These are phyloP conservation scores for Hypoxylon sp. DNA, from an alignment of 2,329 filamentous ascomycete genomes.

Conservation along the genomic window DNA sequence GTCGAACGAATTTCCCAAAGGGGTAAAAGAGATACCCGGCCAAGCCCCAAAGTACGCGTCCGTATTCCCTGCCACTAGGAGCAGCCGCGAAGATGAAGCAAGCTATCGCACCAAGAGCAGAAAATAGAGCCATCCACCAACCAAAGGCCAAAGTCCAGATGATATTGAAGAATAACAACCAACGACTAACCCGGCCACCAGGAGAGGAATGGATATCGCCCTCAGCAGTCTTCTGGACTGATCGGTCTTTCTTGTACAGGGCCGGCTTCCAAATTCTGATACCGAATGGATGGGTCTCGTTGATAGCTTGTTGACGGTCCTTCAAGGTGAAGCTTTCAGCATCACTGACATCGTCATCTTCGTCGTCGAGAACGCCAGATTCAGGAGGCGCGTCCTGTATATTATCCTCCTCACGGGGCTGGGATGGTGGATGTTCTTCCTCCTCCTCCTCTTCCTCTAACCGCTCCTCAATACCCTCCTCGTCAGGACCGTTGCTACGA, in stretches of 20 bases:
- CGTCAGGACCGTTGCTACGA: constrained; percentile 48
- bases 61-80: constrained; percentile 86
- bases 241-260: constrained; percentile 96
- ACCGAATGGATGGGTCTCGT: constrained; percentile 98
- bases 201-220: constrained; percentile 97
- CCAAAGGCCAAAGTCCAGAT: constrained; percentile 93
- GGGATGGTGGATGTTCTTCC: constrained; percentile 46
- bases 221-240: constrained; percentile 95
- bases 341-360: constrained; percentile 82
- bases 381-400: constrained; percentile 39
- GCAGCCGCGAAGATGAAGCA: constrained; percentile 85
- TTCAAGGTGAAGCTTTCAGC: constrained; percentile 98
- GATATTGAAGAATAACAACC: constrained; percentile 89
- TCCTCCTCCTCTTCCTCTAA: constrained; percentile 51
- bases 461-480: constrained; percentile 50
- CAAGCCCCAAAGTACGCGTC: constrained; percentile 84
- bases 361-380: constrained; percentile 61
- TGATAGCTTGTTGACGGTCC: constrained; percentile 96
- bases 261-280: constrained; percentile 99
- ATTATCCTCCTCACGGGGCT: constrained; percentile 55
- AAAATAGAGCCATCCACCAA: constrained; percentile 91
- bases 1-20: constrained; percentile 94
- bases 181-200: constrained; percentile 84
- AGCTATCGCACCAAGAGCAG: constrained; percentile 77
- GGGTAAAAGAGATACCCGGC: constrained; percentile 92